phyloP scores from a whole-genome alignment of 2,329 filamentous ascomycete species.

The Myriosclerotinia scirpicola region DNA sequence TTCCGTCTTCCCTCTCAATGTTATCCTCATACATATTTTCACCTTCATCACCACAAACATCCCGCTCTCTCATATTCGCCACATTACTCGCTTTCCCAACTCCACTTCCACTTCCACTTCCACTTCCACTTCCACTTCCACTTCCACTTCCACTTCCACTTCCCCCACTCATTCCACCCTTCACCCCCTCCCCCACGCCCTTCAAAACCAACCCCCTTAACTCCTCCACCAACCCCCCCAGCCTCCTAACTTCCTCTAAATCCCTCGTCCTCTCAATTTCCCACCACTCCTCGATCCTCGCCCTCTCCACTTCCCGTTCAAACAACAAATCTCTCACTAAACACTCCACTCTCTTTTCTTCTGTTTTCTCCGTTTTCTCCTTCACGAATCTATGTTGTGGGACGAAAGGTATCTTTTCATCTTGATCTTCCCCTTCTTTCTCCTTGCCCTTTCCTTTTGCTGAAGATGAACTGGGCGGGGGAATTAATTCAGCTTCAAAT shows the following conservation, averaged over 20 bases:
- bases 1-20: not conserved
- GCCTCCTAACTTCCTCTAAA: not conserved
- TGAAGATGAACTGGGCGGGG: not conserved
- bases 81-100: not conserved
- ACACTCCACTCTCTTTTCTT: not conserved
- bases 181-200: not conserved
- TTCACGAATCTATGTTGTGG: no score
- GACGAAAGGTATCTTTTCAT: no score
- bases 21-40: not conserved
- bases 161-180: not conserved
- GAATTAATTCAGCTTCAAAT: not conserved
- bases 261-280: not conserved
- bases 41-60: constrained; percentile 2
- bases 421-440: not conserved
- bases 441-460: no score
- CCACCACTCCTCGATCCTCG: not conserved
- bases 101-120: not conserved
- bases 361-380: not conserved
- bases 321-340: not conserved
- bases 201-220: not conserved
- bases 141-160: not conserved
- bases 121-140: not conserved
- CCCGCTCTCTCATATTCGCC: constrained; percentile 11
- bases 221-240: not conserved
- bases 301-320: not conserved